Conservation (phyloP, 129 eudicot genomes). For the Cynara cardunculus region DNA sequence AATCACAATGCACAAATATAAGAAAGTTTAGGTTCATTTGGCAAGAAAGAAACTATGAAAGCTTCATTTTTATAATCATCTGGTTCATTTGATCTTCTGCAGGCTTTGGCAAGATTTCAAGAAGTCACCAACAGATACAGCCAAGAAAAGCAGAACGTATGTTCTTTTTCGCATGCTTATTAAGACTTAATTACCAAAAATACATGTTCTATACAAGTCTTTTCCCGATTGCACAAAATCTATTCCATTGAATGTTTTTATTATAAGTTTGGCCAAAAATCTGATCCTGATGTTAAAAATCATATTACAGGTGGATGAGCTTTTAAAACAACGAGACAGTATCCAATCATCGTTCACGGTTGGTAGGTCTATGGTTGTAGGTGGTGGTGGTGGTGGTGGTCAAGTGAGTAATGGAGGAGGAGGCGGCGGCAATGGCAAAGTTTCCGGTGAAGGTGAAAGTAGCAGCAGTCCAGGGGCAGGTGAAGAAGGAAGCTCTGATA, state of each 20-base stretch:
- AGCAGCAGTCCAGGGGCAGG: conserved; percentile 50
- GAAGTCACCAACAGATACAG: conserved; percentile 92
- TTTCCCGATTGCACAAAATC: not conserved
- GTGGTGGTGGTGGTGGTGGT: conserved; percentile 32
- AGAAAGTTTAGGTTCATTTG: no score
- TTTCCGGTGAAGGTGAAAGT: conserved; percentile 45
- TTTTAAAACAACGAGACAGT: conserved; percentile 78
- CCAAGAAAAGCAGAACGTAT: conserved; percentile 91
- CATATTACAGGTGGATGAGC: conserved; percentile 85
- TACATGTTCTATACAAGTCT: not conserved
- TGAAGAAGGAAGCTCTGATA: conserved; percentile 77
- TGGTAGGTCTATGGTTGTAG: conserved; percentile 39
- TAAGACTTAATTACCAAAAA: not conserved
- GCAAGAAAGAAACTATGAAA: not conserved
- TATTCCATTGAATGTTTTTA: not conserved
- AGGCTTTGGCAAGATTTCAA: conserved; percentile 94
- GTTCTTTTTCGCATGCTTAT: conserved; percentile 6
- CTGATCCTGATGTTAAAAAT: not conserved
- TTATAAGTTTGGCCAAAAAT: not conserved
- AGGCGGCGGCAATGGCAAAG: conserved; percentile 51
- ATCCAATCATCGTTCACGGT: conserved; percentile 83
- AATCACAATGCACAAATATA: not conserved
- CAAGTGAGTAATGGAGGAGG: conserved; percentile 32
- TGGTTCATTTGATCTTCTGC: conserved; percentile 21
- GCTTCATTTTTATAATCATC: not conserved